Evolutionary conservation across 208 protist genomes (phyloP).

Genomic region (Trypanosoma rangeli): DNA sequence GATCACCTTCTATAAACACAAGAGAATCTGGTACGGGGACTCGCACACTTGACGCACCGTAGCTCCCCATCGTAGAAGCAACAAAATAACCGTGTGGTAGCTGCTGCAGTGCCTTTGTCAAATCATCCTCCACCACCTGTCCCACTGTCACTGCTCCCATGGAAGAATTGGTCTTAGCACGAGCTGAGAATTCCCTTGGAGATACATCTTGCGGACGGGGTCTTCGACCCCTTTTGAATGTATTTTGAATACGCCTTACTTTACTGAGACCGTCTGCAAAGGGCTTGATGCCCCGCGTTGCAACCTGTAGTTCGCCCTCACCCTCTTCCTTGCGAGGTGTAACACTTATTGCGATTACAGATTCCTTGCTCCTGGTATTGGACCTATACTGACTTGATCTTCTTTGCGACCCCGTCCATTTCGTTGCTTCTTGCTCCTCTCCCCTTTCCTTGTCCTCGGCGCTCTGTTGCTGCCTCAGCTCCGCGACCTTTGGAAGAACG

Average conservation of each 20-base stretch:
- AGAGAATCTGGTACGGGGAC: conserved; percentile 4
- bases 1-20: conserved; percentile 23
- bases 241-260: neutral
- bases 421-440: neutral
- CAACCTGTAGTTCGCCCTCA: neutral
- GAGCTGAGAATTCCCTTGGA: neutral
- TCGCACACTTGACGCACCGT: neutral
- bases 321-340: neutral
- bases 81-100: conserved; percentile 23
- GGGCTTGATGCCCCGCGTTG: neutral
- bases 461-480: neutral
- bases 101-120: conserved; percentile 22
- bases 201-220: neutral
- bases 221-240: neutral
- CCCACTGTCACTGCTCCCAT: neutral
- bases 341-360: neutral
- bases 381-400: neutral
- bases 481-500: conserved; percentile 17
- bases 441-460: neutral
- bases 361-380: neutral
- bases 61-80: neutral
- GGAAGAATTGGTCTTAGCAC: neutral
- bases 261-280: neutral
- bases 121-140: conserved; percentile 23
- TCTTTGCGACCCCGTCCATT: neutral